Conservation (phyloP, 2,329 filamentous ascomycete species). For the Waltergamsia citrina region DNA sequence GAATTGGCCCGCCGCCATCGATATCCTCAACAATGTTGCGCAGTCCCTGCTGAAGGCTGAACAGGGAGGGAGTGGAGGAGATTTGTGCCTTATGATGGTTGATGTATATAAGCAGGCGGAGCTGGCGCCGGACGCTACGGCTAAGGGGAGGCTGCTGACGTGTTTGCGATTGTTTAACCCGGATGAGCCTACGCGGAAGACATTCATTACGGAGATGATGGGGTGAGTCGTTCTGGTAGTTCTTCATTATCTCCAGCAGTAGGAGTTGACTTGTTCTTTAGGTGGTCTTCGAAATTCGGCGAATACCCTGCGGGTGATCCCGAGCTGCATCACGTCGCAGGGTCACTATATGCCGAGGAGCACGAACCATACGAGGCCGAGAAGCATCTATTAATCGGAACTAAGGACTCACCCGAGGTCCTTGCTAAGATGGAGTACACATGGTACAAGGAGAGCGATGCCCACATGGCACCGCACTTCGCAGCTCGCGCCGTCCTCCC, state of each 20-base stretch:
- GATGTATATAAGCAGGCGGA: slow-evolving; percentile 87
- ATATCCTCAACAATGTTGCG: slow-evolving; percentile 77
- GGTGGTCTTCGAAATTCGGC: slow-evolving; percentile 78
- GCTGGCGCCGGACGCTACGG: slow-evolving; percentile 63
- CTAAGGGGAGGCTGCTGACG: slow-evolving; percentile 67
- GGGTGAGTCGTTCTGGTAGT: slow-evolving; percentile 35
- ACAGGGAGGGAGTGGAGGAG: slow-evolving; percentile 89
- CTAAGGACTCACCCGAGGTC: slow-evolving; percentile 74
- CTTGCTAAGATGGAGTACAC: slow-evolving; percentile 79
- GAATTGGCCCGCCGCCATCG: slow-evolving; percentile 78
- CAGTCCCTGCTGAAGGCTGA: slow-evolving; percentile 80
- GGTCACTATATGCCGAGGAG: slow-evolving; percentile 83
- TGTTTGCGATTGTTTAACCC: slow-evolving; percentile 71
- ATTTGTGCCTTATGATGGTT: slow-evolving; percentile 77
- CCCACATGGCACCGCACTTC: slow-evolving; percentile 80
- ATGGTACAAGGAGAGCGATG: slow-evolving; percentile 86
- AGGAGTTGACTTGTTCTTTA: slow-evolving; percentile 8
- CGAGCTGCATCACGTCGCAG: slow-evolving; percentile 87
- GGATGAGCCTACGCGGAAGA: slow-evolving; percentile 85
- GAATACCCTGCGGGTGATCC: slow-evolving; percentile 87
- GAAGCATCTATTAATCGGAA: slow-evolving; percentile 79
- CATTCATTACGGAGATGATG: slow-evolving; percentile 80
- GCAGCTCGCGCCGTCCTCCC: slow-evolving; percentile 80
- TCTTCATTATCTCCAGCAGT: slow-evolving; percentile 1
- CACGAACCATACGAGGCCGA: slow-evolving; percentile 91